Base-by-base conservation (phyloP, 2,329 filamentous ascomycete species). In the Seiridium cupressi region DNA sequence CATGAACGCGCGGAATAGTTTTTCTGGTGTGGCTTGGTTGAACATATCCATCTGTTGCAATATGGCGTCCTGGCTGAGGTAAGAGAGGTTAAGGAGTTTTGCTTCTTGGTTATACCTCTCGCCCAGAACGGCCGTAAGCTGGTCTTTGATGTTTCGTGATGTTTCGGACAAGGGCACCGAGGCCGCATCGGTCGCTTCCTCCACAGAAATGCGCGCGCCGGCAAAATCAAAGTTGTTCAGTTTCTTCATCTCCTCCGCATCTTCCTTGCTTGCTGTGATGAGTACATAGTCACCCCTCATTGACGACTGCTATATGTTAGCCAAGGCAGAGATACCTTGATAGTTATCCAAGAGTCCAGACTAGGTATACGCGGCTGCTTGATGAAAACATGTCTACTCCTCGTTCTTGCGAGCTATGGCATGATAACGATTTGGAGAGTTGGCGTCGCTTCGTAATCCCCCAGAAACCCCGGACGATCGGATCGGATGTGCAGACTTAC, bases 1-100 rank as follows among this genome's bases (percentile, higher is more conserved):
- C 91, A 98, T 96, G 63, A 98, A 81, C 1, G 91, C 94, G 57
- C 91, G 91, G 77, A 98, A 97, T 63, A 97, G 91, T 73, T 97
- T 99, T 64, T 90, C 85, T 51, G 90, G 87, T 1, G 88, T 88
- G 3, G 89, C 86, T 61, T 84, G 85, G 9, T 87, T 84, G 72
- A 96, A 93, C 69, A 94, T 90, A 44, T 91, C 91, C 74, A 93
- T 87, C 47, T 84, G 81, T 58, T 87, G 80, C 4, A 98, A 83
- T 60, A 88, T 85, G 2, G 86, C 77, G 68, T 98, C 94, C 53
- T 84, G 79, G 38, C 85, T 88, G 8, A 98, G 84, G 1, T 84
- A 81, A n/a, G 92, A 93, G 8, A 99, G 85, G 70, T 96, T 88
- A 44, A 98, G 83, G 0, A 97, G 79, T 74, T 96, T 97, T 57